phyloP scores from a whole-genome alignment of 345 rosid species.

The rapeseed (Brassica napus) region DNA sequence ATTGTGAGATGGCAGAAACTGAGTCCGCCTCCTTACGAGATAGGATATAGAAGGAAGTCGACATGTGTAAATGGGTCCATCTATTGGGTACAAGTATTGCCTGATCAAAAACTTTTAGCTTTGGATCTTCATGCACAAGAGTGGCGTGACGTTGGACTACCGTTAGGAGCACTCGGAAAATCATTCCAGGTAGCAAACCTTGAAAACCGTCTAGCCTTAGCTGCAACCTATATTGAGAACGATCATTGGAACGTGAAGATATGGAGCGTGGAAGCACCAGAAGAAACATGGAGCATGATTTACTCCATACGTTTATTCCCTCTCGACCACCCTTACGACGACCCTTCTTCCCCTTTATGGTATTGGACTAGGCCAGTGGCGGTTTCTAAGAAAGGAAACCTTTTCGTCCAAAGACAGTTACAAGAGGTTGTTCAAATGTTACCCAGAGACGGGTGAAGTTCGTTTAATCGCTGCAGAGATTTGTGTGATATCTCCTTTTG shows the following conservation, averaged over 20 bases:
- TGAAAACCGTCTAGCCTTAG: background rate
- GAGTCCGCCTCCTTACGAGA: background rate
- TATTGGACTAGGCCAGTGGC: background rate
- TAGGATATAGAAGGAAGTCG: background rate
- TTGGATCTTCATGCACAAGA: background rate
- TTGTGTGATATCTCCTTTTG: conserved; percentile 1
- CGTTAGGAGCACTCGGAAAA: background rate
- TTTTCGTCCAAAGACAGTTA: background rate
- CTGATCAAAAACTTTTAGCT: background rate
- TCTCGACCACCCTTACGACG: background rate
- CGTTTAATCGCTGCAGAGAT: background rate
- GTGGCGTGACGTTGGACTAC: background rate
- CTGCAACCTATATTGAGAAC: background rate
- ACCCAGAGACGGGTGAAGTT: background rate
- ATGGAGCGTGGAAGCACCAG: background rate
- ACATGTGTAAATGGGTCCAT: background rate
- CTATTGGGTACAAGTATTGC: background rate
- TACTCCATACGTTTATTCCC: background rate
- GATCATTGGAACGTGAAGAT: background rate
- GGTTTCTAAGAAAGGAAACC: background rate
- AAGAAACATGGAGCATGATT: background rate
- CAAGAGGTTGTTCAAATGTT: background rate
- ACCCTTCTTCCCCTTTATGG: background rate
- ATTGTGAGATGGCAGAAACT: background rate
- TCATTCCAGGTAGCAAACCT: background rate